Evolutionary conservation across 139 green algal species (phyloP), one percentile per base, ranked within the genome.

Genomic region (Picochlorum sp.): DNA sequence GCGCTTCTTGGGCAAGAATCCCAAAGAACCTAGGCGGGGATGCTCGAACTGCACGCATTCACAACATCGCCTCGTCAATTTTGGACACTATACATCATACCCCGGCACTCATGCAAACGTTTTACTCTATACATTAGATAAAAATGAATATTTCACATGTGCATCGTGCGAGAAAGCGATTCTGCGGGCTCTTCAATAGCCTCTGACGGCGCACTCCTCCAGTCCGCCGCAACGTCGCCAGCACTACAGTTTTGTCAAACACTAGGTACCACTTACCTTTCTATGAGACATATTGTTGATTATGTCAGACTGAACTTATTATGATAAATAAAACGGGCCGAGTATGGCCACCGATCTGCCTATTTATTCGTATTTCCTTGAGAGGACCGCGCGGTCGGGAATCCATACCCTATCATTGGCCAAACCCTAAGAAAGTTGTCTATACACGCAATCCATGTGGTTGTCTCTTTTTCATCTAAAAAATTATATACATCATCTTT

Each of bases 1-100:
- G 41, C 93, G 82, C 89, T 99, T 99, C 81, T 93, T 95, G 77
- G 93, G 93, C 74, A 95, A 76, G 80, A 98, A 99, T 55, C 93
- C 93, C 71, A 99, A 76, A 35, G 86, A 93, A 57, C 93, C 93
- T 77, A 89, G 84, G 41, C 93, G 81, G 29, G 91, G 91, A 72
- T 95, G 79, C 36, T 70, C 41, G 35, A 69, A 63, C 58, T 67
- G 54, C 52, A 65, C n/a, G 20, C 26, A 22, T 4, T 9, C 32
- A 57, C 5, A 0, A 50, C 8, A 26, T 32, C n/a, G 13, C 8
- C 2, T 22, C 14, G 14, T 9, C 28, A 28, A 9, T 7, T 31
- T 18, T 47, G 10, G 1, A 26, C 3, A 1, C 20, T 47, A 33
- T 41, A 32, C 32, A 22, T 29, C 14, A 8, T 7, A n/a, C 8